Base-by-base conservation (phyloP, 805 yeast genomes). In the Candida sakaeoensis region DNA sequence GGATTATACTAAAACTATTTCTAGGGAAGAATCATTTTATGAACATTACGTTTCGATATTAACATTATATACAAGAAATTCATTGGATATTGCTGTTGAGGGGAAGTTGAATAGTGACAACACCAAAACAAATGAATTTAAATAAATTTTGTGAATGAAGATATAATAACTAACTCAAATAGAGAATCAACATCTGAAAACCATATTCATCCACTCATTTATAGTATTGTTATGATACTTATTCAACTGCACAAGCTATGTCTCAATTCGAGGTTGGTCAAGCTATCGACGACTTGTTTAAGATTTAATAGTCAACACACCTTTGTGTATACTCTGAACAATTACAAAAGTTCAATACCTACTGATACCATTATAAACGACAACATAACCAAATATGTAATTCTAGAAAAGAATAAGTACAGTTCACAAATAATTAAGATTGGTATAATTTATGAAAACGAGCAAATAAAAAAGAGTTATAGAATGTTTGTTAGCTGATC, bases 401-500 rank as follows among this genome's bases (percentile, higher is more conserved):
- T 40, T 5, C 1, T 43, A 4, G 26, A 31, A 12, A 19, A 26
- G 13, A 19, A 35, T 19, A 33, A 31, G 33, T 19, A 22, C 17
- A 26, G 31, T 22, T 14, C 32, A 9, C 26, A 53, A 23, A 41
- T 46, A 18, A 45, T 67, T 3, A 51, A 51, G 32, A 53, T 68
- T 10, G 74, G 72, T 0, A 32, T 68, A 2, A 38, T 61, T 1
- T 67, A 68, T 44, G 62, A 58, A 25, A 55, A 56, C 39, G 57
- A 53, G 7, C 43, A 48, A 12, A n/a, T 29, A 3, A 37, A 39
- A 29, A 13, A 63, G 52, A 37, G 26, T 68, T n/a, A 30, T 68
- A 5, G 70, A 66, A 27, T 42, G 59, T 2, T 44, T 68, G 8
- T 51, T 68, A 28, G 66, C 73, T 1, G 73, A 68, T 41, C 74